A percentile compares a stretch with the other conserved stretches of the same genome.
phyloP scores from a whole-genome alignment of 2,329 filamentous ascomycete genomes.

The Neurospora crassa region DNA sequence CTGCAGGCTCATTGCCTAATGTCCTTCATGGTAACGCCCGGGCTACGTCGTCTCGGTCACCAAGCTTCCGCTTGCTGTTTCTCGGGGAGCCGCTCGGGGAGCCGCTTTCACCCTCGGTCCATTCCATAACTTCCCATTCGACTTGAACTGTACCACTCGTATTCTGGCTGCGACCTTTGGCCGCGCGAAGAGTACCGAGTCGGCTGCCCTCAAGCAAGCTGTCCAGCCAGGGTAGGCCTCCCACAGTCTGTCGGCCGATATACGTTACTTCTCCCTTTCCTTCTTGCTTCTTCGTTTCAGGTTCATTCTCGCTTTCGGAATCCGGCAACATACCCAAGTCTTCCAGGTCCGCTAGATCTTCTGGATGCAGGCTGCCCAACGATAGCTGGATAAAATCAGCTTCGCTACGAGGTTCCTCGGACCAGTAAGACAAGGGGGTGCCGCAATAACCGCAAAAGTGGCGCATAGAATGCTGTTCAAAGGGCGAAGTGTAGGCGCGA shows the following conservation, averaged over 20 bases:
- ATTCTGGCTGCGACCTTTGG: constrained; percentile 44
- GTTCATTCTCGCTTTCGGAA: constrained; percentile 17
- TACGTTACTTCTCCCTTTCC: constrained; percentile 15
- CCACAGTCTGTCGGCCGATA: constrained; percentile 51
- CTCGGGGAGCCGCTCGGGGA: constrained; percentile 22
- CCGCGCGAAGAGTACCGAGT: constrained; percentile 52
- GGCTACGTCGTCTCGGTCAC: constrained; percentile 26
- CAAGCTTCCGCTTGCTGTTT: constrained; percentile 44
- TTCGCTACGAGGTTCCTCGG: constrained; percentile 59
- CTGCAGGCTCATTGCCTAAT: neutral
- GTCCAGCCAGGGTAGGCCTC: constrained; percentile 79
- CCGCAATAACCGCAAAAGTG: constrained; percentile 91
- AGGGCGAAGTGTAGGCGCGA: constrained; percentile 53
- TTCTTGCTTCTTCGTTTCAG: constrained; percentile 19
- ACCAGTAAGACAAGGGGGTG: constrained; percentile 77
- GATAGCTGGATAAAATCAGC: constrained; percentile 73
- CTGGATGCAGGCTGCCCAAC: constrained; percentile 62
- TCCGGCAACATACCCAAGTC: constrained; percentile 62
- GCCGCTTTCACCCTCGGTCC: constrained; percentile 37
- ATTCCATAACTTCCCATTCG: constrained; percentile 81
- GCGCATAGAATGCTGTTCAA: constrained; percentile 51
- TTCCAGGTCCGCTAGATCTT: constrained; percentile 64
- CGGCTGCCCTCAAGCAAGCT: constrained; percentile 67
- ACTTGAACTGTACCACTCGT: constrained; percentile 52
- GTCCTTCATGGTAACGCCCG: neutral